These are phyloP conservation scores for Acaromyces ingoldii DNA, from an alignment of 1,284 basidiomycete genomes.

Conservation along the genomic window DNA sequence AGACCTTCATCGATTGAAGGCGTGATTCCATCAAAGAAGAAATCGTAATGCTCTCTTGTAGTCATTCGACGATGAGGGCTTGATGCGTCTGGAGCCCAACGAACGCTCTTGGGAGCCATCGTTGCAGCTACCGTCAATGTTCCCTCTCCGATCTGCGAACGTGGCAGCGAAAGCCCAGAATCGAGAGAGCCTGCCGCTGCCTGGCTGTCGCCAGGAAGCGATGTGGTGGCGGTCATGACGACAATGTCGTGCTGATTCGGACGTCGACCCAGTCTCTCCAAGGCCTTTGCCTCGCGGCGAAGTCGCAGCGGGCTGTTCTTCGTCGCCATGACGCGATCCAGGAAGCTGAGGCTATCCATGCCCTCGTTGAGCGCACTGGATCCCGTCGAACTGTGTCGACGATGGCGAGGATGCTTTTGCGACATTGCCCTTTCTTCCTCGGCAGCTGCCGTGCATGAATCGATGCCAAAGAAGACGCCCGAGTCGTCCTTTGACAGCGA, in stretches of 20 bases:
- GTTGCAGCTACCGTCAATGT: neutral
- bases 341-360: slow-evolving; percentile 40
- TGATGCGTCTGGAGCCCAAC: slow-evolving; percentile 23
- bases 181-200: too few relatives aligned
- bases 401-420: neutral
- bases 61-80: slow-evolving; percentile 31
- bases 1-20: slow-evolving; percentile 2
- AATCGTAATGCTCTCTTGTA: slow-evolving; percentile 42
- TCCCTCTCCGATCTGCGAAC: too few relatives aligned
- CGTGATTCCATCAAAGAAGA: slow-evolving; percentile 36
- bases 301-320: slow-evolving; percentile 41
- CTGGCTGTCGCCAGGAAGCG: neutral
- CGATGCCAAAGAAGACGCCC: slow-evolving; percentile 16
- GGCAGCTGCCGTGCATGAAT: too few relatives aligned
- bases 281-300: slow-evolving; percentile 35
- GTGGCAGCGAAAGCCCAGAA: too few relatives aligned
- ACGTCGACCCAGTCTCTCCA: slow-evolving; percentile 17
- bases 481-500: too few relatives aligned
- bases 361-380: slow-evolving; percentile 22
- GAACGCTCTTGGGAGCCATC: slow-evolving; percentile 8
- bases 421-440: too few relatives aligned
- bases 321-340: slow-evolving; percentile 45
- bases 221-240: slow-evolving; percentile 2
- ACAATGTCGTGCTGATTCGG: slow-evolving; percentile 3
- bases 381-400: neutral